A percentile compares a stretch with the other conserved stretches of the same genome.
Conservation (phyloP, 352 stramenopile species). For the Globisporangium cylindrosporum region DNA sequence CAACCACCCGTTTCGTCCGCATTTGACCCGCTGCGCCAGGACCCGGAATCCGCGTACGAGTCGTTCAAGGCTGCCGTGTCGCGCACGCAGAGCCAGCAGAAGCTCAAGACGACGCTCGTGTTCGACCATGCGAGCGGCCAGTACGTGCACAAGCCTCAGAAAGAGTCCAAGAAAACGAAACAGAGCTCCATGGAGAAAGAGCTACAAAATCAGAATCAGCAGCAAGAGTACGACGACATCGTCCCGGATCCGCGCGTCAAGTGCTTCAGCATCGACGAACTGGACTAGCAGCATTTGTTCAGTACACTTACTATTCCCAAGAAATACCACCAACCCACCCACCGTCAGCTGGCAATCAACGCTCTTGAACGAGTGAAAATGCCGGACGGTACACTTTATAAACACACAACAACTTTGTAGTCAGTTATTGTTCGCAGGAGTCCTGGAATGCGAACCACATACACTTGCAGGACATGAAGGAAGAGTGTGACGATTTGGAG, state of each 20-base stretch:
- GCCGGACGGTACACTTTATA: neutral
- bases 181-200: neutral
- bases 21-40: constrained; percentile 11
- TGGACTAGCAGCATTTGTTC: constrained; percentile 29
- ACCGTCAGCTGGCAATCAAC: neutral
- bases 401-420: neutral
- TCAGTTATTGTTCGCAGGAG: neutral
- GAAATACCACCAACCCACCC: neutral
- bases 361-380: too few relatives aligned
- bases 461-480: neutral
- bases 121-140: constrained; percentile 31
- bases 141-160: constrained; percentile 17
- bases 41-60: constrained; percentile 15
- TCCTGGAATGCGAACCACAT: neutral
- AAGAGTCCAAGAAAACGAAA: constrained; percentile 17
- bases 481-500: neutral
- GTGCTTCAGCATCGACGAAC: constrained; percentile 58
- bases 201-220: neutral
- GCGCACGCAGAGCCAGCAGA: constrained; percentile 21
- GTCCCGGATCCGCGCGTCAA: constrained; percentile 16
- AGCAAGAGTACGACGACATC: neutral
- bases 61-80: constrained; percentile 17
- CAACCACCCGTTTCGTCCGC: neutral
- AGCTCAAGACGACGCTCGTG: constrained; percentile 24
- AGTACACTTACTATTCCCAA: neutral